A percentile compares a stretch with the other conserved stretches of the same genome.
Evolutionary conservation across 139 green algal species (phyloP).

Genomic region (Mychonastes homosphaera): DNA sequence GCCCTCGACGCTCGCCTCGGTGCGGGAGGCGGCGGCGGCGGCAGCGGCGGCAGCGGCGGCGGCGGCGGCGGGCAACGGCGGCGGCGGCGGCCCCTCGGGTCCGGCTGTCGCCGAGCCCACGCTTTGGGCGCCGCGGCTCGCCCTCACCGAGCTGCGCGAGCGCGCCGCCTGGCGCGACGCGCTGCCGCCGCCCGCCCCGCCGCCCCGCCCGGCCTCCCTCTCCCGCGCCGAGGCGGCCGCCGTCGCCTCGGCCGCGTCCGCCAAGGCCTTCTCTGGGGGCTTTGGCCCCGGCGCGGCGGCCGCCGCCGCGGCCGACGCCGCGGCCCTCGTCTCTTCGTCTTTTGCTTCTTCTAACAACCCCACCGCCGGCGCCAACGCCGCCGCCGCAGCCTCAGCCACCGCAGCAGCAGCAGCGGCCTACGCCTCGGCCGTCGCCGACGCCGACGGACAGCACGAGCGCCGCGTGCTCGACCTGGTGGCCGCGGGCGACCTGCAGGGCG

Average conservation of each 20-base stretch:
- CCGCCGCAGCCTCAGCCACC: not conserved
- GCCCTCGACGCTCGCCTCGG: slow-evolving; percentile 41
- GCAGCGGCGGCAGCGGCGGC: not conserved
- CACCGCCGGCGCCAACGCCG: not conserved
- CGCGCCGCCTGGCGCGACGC: not conserved
- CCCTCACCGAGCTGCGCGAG: not conserved
- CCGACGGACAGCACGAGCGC: slow-evolving; percentile 8
- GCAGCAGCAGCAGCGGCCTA: not conserved
- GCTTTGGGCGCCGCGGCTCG: not conserved
- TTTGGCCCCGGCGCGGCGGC: no score
- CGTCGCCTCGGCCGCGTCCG: no score
- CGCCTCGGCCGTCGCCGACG: not conserved
- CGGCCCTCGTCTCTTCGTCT: no score
- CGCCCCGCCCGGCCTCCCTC: no score
- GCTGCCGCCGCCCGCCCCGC: no score
- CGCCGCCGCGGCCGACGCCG: no score
- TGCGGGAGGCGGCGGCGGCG: slow-evolving; percentile 4
- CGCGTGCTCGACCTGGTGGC: slow-evolving; percentile 28
- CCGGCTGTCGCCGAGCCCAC: not conserved
- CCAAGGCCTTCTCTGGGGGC: no score
- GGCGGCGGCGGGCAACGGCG: not conserved
- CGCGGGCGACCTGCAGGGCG: slow-evolving; percentile 61
- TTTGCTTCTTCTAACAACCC: no score
- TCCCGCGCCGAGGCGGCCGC: no score
- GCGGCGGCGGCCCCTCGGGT: not conserved